Conservation (phyloP, 2,329 filamentous ascomycete species). For the Exophiala xenobiotica region DNA sequence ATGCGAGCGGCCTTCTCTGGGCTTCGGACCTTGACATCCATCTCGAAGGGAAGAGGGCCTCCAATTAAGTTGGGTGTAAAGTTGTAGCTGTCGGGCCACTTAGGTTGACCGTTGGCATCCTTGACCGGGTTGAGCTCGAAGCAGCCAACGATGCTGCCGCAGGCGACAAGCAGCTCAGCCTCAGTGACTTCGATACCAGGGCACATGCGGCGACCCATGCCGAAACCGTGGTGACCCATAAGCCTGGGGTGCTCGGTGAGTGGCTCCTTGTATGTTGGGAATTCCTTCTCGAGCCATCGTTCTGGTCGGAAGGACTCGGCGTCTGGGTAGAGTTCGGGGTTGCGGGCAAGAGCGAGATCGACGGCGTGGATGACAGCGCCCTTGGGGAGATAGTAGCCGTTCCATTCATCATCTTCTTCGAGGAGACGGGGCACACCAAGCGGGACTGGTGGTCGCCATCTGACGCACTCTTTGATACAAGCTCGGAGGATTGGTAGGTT, state of each 20-base stretch:
- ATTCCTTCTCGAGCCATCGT: slow-evolving; percentile 34
- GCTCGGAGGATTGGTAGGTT: slow-evolving; percentile 42
- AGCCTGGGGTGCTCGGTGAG: slow-evolving; percentile 34
- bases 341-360: slow-evolving; percentile 37
- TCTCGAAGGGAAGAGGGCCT: slow-evolving; percentile 32
- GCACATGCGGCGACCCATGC: slow-evolving; percentile 34
- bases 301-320: slow-evolving; percentile 32
- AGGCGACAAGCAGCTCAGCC: slow-evolving; percentile 31
- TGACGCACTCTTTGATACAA: slow-evolving; percentile 44
- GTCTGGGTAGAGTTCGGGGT: slow-evolving; percentile 35
- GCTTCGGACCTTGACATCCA: slow-evolving; percentile 30
- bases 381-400: slow-evolving; percentile 51
- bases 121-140: slow-evolving; percentile 29
- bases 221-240: slow-evolving; percentile 32
- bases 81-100: slow-evolving; percentile 25
- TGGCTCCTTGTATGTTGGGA: slow-evolving; percentile 34
- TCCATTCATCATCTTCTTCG: slow-evolving; percentile 52
- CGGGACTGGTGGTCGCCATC: slow-evolving; percentile 51
- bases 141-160: slow-evolving; percentile 31
- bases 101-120: slow-evolving; percentile 30
- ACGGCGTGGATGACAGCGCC: slow-evolving; percentile 46
- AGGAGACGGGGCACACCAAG: slow-evolving; percentile 52
- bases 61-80: slow-evolving; percentile 32
- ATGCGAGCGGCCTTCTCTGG: slow-evolving; percentile 30
- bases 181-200: slow-evolving; percentile 33